These are phyloP conservation scores for Saccharomycopsis capsularis DNA, from an alignment of 805 yeast species.

Conservation along the genomic window DNA sequence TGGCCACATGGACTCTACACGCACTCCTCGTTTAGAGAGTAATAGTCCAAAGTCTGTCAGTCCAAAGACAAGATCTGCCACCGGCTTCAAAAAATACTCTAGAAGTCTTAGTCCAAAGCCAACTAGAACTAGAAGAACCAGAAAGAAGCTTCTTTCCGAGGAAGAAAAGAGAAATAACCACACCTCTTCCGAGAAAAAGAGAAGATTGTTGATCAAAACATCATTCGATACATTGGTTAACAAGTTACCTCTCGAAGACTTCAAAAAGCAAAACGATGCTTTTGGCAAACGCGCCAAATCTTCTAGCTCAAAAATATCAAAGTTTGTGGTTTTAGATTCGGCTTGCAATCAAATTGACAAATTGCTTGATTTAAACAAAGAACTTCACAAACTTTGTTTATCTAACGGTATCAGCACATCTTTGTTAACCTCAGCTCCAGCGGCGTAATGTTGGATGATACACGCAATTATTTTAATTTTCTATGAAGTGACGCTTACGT, in stretches of 20 bases:
- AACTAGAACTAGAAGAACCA: slow-evolving; percentile 16
- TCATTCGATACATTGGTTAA: slow-evolving; percentile 32
- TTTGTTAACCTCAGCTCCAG: no score
- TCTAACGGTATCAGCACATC: slow-evolving; percentile 1
- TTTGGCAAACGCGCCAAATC: slow-evolving; percentile 9
- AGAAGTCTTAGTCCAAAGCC: background rate
- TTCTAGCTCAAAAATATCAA: slow-evolving; percentile 20
- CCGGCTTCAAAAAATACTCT: background rate
- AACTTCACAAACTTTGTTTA: slow-evolving; percentile 16
- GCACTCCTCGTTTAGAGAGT: background rate
- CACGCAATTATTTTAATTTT: no score
- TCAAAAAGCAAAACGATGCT: slow-evolving; percentile 10
- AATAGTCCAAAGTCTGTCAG: background rate
- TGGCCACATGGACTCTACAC: background rate
- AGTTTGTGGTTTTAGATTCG: slow-evolving; percentile 25
- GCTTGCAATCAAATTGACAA: slow-evolving; percentile 28
- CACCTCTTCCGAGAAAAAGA: slow-evolving; percentile 33
- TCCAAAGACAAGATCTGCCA: background rate
- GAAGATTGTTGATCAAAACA: slow-evolving; percentile 32
- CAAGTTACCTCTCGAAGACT: slow-evolving; percentile 23
- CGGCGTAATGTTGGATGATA: no score
- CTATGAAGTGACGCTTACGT: no score
- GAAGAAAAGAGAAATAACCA: slow-evolving; percentile 33
- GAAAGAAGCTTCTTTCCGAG: slow-evolving; percentile 25
- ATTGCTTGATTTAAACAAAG: slow-evolving; percentile 23